These are phyloP conservation scores for Plasmopara halstedii DNA, from an alignment of 352 stramenopile species.

Conservation along the genomic window DNA sequence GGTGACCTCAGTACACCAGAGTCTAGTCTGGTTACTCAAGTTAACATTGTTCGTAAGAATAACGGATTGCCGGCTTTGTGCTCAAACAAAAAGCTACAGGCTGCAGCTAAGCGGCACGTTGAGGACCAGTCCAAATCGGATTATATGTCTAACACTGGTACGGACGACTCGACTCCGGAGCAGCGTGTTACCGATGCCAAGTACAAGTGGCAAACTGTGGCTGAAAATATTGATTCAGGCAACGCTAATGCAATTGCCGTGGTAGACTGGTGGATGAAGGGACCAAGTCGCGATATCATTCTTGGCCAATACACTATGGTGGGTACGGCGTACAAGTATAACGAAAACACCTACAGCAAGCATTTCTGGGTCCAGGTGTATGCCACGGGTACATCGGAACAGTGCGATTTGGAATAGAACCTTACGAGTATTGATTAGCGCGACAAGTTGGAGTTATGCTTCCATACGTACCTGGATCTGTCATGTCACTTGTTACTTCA, in stretches of 20 bases:
- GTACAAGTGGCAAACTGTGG: slow-evolving; percentile 36
- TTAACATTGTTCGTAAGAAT: slow-evolving; percentile 33
- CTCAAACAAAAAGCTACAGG: slow-evolving; percentile 22
- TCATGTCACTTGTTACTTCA: too few species aligned
- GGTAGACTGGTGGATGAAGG: slow-evolving; percentile 29
- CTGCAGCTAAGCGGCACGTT: slow-evolving; percentile 8
- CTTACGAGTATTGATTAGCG: too few species aligned
- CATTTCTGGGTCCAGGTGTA: slow-evolving; percentile 55
- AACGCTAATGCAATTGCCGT: slow-evolving; percentile 16
- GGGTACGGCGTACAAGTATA: slow-evolving; percentile 26
- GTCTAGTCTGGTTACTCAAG: too few species aligned
- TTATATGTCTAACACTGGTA: slow-evolving; percentile 23
- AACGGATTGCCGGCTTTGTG: slow-evolving; percentile 21
- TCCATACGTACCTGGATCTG: too few species aligned
- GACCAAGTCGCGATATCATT: slow-evolving; percentile 10
- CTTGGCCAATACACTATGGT: slow-evolving; percentile 27
- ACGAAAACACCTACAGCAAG: slow-evolving; percentile 16
- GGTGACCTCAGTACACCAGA: too few species aligned
- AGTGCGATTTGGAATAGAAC: slow-evolving; percentile 6
- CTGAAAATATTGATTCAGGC: slow-evolving; percentile 24
- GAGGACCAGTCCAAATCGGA: slow-evolving; percentile 27
- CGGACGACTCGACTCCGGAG: slow-evolving; percentile 23
- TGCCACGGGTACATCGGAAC: slow-evolving; percentile 20
- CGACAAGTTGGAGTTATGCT: too few species aligned
- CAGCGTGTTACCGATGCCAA: slow-evolving; percentile 14